A percentile compares a stretch with the other conserved stretches of the same genome.
phyloP scores from a whole-genome alignment of 2,329 filamentous ascomycete species.

The Calonectria hongkongensis region DNA sequence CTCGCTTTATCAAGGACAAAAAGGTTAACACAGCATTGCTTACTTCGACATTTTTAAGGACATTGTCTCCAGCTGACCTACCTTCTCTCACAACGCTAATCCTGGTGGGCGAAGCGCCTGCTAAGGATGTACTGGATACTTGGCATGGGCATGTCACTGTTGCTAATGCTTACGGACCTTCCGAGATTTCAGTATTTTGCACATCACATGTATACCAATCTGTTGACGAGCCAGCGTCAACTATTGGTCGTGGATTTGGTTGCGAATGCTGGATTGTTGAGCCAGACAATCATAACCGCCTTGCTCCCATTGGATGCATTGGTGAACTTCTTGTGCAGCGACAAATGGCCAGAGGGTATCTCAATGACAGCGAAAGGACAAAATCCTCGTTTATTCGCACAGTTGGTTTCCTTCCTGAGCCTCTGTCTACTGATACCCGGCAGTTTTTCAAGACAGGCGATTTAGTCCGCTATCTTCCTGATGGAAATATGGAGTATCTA shows the following conservation, averaged over 20 bases:
- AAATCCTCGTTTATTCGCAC: constrained; percentile 43
- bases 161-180: constrained; percentile 41
- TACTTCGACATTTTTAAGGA: constrained; percentile 26
- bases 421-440: background rate
- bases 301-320: constrained; percentile 50
- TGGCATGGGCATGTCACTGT: constrained; percentile 35
- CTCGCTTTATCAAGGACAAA: constrained; percentile 13
- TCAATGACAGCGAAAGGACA: constrained; percentile 31
- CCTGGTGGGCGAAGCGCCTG: constrained; percentile 40
- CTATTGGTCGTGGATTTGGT: constrained; percentile 32
- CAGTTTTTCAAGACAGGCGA: constrained; percentile 61
- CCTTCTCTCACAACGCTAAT: constrained; percentile 31
- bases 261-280: constrained; percentile 30
- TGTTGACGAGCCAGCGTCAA: background rate
- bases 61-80: background rate
- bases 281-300: constrained; percentile 34
- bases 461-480: constrained; percentile 48
- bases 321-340: constrained; percentile 53
- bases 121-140: constrained; percentile 33
- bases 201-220: constrained; percentile 31
- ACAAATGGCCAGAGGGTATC: constrained; percentile 50
- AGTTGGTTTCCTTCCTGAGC: background rate
- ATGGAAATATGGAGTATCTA: constrained; percentile 54
- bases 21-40: constrained; percentile 16
- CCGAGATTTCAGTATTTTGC: constrained; percentile 38